Evolutionary conservation across 1,284 basidiomycete genomes (phyloP), one percentile per base, ranked within the genome.

Genomic region (Malassezia japonica): DNA sequence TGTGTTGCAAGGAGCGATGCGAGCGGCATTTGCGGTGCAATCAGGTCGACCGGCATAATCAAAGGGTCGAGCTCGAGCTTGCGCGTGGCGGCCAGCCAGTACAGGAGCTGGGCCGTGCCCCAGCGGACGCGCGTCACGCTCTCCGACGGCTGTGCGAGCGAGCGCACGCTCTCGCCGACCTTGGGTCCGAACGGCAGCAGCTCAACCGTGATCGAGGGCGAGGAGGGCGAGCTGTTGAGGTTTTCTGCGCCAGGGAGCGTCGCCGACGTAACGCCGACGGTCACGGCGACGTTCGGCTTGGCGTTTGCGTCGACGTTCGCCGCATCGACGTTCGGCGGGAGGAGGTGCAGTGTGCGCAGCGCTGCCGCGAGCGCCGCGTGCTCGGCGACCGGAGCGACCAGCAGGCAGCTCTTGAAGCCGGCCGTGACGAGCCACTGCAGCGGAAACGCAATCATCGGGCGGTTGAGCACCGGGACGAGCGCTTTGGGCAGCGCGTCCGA

Each of bases 51-150:
- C 2, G 70, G 70, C 18, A 72, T 59, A n/a, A 72, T 49, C 27
- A 72, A 60, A 12, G 68, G 70, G 32, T 70, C 64, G 29, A 60
- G 63, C 46, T 64, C 60, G 20, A 72, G 56, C 48, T 61, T 57
- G 18, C 65, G 64, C 43, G 67, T 56, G 13, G 57, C 59, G n/a
- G 61, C 57, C n/a, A 70, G 58, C 70, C 70, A 72, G n/a, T 58
- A 55, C 29, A 72, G 51, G 21, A 72, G 59, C 24, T 68, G 62
- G 9, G 70, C 67, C 8, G 68, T 71, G 21, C 70, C 68, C 40
- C 64, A 59, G 28, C 33, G 47, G 18, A 20, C 29, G 36, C 39
- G 34, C 31, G 37, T 16, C n/a, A 46, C 29, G 13, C 18, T 38
- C 42, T 23, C 23, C n/a, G 12, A 33, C 15, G 46, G 46, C 28